Conservation (phyloP, 2,329 filamentous ascomycete species). For the Pseudocercospora vitis region DNA sequence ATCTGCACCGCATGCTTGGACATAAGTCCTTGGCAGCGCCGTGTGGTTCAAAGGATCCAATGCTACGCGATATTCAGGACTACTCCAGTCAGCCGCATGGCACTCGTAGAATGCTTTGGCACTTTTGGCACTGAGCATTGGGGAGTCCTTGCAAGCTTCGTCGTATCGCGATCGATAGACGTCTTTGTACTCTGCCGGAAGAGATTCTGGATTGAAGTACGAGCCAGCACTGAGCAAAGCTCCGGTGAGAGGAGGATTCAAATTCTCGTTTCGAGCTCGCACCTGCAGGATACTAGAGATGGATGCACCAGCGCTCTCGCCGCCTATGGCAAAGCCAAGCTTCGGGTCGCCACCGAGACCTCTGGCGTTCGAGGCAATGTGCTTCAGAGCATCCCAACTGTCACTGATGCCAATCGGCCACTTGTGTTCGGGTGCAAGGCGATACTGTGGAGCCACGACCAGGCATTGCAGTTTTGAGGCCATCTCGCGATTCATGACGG, state of each 20-base stretch:
- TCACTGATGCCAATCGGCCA: constrained; percentile 52
- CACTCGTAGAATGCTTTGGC: constrained; percentile 17
- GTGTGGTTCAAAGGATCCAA: constrained; percentile 12
- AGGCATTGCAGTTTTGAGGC: constrained; percentile 15
- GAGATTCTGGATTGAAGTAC: constrained; percentile 24
- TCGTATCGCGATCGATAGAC: constrained; percentile 41
- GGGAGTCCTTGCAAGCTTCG: constrained; percentile 38
- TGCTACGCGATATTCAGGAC: constrained; percentile 13
- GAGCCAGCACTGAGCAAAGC: constrained; percentile 44
- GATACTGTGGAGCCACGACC: constrained; percentile 37
- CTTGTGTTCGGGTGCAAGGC: constrained; percentile 51
- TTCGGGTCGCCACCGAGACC: constrained; percentile 43
- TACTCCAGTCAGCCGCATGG: constrained; percentile 12
- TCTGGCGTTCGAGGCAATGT: constrained; percentile 44
- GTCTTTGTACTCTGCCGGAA: constrained; percentile 41
- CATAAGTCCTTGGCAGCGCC: constrained; percentile 17
- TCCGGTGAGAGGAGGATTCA: constrained; percentile 48
- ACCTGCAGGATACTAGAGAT: constrained; percentile 49
- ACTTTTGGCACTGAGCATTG: constrained; percentile 19
- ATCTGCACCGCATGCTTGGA: constrained; percentile 23
- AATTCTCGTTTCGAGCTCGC: constrained; percentile 40
- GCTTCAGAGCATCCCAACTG: constrained; percentile 45
- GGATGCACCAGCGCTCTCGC: constrained; percentile 52
- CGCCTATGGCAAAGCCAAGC: constrained; percentile 49
- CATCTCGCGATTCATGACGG: constrained; percentile 13